Base-by-base conservation (phyloP, 768 basidiomycete species). In the Agrocybe pediades region DNA sequence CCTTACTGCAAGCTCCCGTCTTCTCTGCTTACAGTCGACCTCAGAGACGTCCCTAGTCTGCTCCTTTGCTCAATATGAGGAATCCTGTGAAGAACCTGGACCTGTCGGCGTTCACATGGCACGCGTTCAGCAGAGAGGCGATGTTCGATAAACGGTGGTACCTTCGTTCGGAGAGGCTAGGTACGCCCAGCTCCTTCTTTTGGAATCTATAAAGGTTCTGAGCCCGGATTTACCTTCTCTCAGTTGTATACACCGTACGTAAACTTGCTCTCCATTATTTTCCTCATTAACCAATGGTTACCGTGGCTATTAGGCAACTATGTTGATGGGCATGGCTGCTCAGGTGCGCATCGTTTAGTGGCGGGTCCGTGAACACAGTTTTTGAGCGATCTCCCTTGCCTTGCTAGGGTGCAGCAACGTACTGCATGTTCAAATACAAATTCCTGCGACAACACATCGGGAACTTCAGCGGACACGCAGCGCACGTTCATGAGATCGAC, bases 391-490 rank as follows among this genome's bases (percentile, higher is more conserved):
- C 20, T 25, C 41, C 3, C 44, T 24, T 11, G 8, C 30, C 13
- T 25, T 48, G 17, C 23, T 19, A 65, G 65, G 67, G 67, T 49
- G 64, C 66, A 5, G 72, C 72, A 2, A 72, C 71, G 19, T 73
- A 69, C 54, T 70, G 71, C 26, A 62, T 73, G 39, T 62, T 65
- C 53, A 75, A 75, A 55, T 73, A 74, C 59, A 59, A 67, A 50
- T 57, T 56, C 40, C 67, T 66, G 15, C 65, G 68, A 46, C 53
- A 49, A 21, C 62, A 71, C 57, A 68, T 73, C 55, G 54, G 66
- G 20, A 49, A 52, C 1, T 47, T 56, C 41, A 62, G 61, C 43
- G 47, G 46, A 15, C 51, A 61, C 33, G 51, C 51, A 1, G 70
- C 68, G 13, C 49, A 61, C 3, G 66, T 73, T 4, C 63, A 71